Evolutionary conservation across 1,284 basidiomycete genomes (phyloP).

Genomic region (Rhodofomes roseus): DNA sequence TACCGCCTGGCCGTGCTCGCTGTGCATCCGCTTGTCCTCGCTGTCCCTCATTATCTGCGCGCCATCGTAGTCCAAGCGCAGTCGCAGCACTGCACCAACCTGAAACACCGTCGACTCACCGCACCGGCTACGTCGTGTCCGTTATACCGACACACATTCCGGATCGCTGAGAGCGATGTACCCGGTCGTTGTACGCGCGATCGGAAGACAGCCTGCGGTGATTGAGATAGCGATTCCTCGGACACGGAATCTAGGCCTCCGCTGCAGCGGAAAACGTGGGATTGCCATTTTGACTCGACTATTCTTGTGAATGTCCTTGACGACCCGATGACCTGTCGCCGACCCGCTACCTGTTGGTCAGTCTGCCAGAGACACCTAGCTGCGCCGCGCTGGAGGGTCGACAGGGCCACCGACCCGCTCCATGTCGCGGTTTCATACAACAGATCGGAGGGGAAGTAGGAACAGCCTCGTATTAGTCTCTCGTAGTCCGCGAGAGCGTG

Average conservation of each 20-base stretch:
- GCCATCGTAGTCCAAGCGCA: not conserved
- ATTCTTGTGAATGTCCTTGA: not conserved
- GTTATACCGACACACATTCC: not conserved
- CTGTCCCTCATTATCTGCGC: not conserved
- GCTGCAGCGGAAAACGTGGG: not conserved
- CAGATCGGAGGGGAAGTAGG: not conserved
- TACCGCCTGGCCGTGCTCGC: not conserved
- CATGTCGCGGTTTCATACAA: too few relatives aligned
- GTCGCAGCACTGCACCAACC: not conserved
- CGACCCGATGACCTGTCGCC: not conserved
- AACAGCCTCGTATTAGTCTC: not conserved
- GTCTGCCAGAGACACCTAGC: not conserved
- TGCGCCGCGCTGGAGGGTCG: not conserved
- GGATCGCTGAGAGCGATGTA: not conserved
- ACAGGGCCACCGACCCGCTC: too few relatives aligned
- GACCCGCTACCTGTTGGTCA: not conserved
- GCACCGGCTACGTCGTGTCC: not conserved
- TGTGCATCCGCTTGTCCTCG: not conserved
- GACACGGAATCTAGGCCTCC: not conserved
- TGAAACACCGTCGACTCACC: not conserved
- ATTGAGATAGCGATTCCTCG: not conserved
- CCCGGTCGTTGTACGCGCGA: not conserved
- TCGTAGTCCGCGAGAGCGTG: not conserved
- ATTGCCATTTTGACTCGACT: not conserved
- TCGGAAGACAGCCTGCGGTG: not conserved